phyloP scores from a whole-genome alignment of 805 yeast species.

The Cyberlindnera nakhonratchasimensis region DNA sequence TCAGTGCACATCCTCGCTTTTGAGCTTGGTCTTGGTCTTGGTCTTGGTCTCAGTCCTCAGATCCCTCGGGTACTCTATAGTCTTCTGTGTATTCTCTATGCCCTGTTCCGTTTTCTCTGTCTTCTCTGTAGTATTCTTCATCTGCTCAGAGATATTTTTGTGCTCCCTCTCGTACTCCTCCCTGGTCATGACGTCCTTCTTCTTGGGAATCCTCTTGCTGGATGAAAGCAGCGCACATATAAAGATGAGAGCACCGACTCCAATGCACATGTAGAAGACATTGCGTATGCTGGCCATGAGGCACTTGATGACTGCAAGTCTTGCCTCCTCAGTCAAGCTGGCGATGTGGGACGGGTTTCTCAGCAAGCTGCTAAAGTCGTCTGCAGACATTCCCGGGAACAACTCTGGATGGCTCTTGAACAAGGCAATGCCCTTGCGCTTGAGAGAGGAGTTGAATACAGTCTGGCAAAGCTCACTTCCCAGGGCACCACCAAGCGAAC shows the following conservation, averaged over 20 bases:
- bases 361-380: not conserved
- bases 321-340: not conserved
- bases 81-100: not conserved
- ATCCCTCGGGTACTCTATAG: no score
- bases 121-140: not conserved
- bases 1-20: no score
- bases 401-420: not conserved
- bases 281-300: slow-evolving; percentile 38
- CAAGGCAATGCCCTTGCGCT: not conserved
- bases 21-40: no score
- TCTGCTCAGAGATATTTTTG: not conserved
- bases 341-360: not conserved
- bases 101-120: not conserved
- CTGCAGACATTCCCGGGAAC: not conserved
- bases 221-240: slow-evolving; percentile 36
- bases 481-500: slow-evolving; percentile 43
- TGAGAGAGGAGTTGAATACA: slow-evolving; percentile 33
- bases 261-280: slow-evolving; percentile 39
- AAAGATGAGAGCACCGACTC: slow-evolving; percentile 24
- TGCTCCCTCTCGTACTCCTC: slow-evolving; percentile 8
- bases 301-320: not conserved
- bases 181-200: slow-evolving; percentile 2
- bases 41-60: no score
- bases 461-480: slow-evolving; percentile 34
- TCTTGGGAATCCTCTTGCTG: slow-evolving; percentile 39